Evolutionary conservation across 2,329 filamentous ascomycete genomes (phyloP).

Genomic region (Fusarium anguioides): DNA sequence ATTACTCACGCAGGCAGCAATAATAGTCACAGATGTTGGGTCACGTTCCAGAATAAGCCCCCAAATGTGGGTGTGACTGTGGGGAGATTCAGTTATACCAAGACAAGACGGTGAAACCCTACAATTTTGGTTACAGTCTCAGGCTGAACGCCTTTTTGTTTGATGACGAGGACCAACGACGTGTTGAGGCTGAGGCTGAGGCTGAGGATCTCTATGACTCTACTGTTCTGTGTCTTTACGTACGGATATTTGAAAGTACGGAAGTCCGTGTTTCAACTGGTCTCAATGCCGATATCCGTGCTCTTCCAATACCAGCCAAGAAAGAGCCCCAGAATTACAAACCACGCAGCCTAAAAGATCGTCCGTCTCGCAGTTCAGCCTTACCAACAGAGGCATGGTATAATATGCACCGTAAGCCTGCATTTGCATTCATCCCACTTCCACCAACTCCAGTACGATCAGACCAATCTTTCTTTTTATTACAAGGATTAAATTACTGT

Average conservation of each 20-base stretch:
- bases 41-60: constrained; percentile 24
- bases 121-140: not conserved
- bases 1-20: not conserved
- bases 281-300: not conserved
- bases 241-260: not conserved
- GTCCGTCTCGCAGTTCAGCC: constrained; percentile 20
- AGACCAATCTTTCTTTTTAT: not conserved
- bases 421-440: too few species aligned
- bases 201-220: not conserved
- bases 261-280: not conserved
- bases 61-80: constrained; percentile 10
- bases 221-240: not conserved
- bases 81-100: constrained; percentile 14
- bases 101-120: constrained; percentile 13
- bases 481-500: constrained; percentile 4
- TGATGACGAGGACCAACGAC: not conserved
- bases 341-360: constrained; percentile 9
- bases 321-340: constrained; percentile 17
- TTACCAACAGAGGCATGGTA: constrained; percentile 40
- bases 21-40: constrained; percentile 25
- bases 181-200: not conserved
- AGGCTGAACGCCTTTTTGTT: constrained; percentile 7
- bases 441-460: not conserved
- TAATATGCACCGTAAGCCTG: constrained; percentile 39
- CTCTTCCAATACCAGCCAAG: not conserved